These are phyloP conservation scores for Escovopsis sp. DNA, from an alignment of 2,329 filamentous ascomycete genomes.

Conservation along the genomic window DNA sequence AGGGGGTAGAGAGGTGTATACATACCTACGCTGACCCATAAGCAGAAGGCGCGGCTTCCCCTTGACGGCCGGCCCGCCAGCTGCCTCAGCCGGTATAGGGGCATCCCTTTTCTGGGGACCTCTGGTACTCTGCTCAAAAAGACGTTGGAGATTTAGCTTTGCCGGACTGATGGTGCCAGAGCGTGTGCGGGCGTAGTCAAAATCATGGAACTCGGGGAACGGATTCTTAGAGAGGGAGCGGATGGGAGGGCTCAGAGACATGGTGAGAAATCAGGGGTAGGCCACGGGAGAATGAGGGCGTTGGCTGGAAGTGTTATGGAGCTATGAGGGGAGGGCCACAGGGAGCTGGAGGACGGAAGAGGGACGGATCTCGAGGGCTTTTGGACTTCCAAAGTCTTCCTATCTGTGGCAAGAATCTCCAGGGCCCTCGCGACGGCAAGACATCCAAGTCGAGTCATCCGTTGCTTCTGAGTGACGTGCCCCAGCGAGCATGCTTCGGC, in stretches of 20 bases:
- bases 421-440: too few species aligned
- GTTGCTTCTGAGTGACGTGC: too few species aligned
- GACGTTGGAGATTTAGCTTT: slow-evolving; percentile 46
- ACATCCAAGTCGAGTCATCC: too few species aligned
- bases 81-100: slow-evolving; percentile 27
- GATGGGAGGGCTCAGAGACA: slow-evolving; percentile 20
- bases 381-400: background rate
- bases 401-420: too few species aligned
- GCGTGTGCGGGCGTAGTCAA: slow-evolving; percentile 13
- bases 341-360: background rate
- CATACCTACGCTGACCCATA: slow-evolving; percentile 88
- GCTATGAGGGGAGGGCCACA: too few species aligned
- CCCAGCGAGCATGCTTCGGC: too few species aligned
- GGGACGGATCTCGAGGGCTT: too few species aligned
- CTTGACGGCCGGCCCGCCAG: slow-evolving; percentile 33
- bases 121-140: slow-evolving; percentile 44
- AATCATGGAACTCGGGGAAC: slow-evolving; percentile 13
- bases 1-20: slow-evolving; percentile 2
- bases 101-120: slow-evolving; percentile 35
- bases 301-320: too few species aligned
- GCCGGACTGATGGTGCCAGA: slow-evolving; percentile 35
- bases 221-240: slow-evolving; percentile 11
- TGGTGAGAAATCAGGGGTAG: slow-evolving; percentile 7
- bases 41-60: slow-evolving; percentile 74
- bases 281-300: slow-evolving; percentile 2